Percentiles rank a stretch among this genome's conserved stretches.
Conservation (phyloP, 2,329 filamentous ascomycete genomes). For the Chrysoporthe cubensis region DNA sequence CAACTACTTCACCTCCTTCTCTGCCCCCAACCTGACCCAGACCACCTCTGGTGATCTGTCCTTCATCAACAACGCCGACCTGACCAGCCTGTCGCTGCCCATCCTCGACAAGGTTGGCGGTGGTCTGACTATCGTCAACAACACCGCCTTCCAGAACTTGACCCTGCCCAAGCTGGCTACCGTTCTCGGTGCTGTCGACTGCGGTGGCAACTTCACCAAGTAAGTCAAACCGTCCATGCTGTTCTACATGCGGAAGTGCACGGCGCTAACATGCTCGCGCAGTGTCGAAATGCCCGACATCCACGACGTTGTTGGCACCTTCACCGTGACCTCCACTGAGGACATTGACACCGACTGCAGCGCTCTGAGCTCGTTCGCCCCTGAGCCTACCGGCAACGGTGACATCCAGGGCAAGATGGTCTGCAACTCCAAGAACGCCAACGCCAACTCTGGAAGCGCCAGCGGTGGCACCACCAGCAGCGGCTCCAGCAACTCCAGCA, state of each 20-base stretch:
- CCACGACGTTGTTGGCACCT: conserved; percentile 70
- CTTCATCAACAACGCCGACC: conserved; percentile 64
- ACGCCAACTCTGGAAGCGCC: conserved; percentile 55
- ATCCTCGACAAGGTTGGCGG: conserved; percentile 70
- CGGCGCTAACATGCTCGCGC: conserved; percentile 37
- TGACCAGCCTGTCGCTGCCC: conserved; percentile 78
- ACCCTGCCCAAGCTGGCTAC: conserved; percentile 69
- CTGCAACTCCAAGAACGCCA: conserved; percentile 56
- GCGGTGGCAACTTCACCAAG: conserved; percentile 83
- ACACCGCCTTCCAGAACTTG: conserved; percentile 72
- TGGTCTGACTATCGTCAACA: conserved; percentile 87
- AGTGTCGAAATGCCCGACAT: conserved; percentile 74
- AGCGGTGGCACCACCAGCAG: conserved; percentile 38
- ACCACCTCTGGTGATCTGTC: conserved; percentile 64
- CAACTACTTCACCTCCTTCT: conserved; percentile 69
- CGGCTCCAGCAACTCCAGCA: conserved; percentile 34
- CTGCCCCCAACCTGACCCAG: conserved; percentile 71
- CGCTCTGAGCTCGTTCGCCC: conserved; percentile 52
- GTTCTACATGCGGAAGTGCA: background rate
- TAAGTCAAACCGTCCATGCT: conserved; percentile 52
- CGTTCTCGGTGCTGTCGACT: conserved; percentile 80
- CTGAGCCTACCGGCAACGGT: conserved; percentile 43
- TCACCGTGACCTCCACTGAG: conserved; percentile 69
- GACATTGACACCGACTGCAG: conserved; percentile 62
- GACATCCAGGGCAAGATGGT: conserved; percentile 52